These are phyloP conservation scores for Metschnikowia picachoensis DNA, from an alignment of 805 yeast genomes.

Conservation along the genomic window DNA sequence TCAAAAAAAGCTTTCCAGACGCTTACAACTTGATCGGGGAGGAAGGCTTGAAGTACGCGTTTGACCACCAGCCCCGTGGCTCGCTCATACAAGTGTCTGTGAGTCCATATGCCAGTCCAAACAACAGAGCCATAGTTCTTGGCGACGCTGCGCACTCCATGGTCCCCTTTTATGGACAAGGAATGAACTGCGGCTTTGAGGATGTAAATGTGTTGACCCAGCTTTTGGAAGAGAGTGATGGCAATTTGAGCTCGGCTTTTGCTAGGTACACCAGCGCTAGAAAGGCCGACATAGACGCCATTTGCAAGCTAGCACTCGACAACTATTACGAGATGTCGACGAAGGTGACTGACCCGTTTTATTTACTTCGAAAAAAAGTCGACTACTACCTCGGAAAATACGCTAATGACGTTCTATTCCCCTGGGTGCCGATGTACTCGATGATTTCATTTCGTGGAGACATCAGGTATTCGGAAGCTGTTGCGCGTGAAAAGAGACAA, in stretches of 20 bases:
- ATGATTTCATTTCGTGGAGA: conserved; percentile 91
- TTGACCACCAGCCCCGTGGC: conserved; percentile 63
- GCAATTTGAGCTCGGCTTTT: conserved; percentile 48
- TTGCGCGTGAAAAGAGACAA: conserved; percentile 53
- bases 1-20: conserved; percentile 63
- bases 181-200: conserved; percentile 95
- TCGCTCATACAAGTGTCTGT: conserved; percentile 71
- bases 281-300: conserved; percentile 67
- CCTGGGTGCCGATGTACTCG: conserved; percentile 83
- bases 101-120: conserved; percentile 60
- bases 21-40: conserved; percentile 67
- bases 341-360: conserved; percentile 60
- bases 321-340: conserved; percentile 88
- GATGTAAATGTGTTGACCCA: conserved; percentile 71
- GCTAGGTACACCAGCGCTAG: conserved; percentile 51
- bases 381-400: conserved; percentile 62
- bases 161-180: conserved; percentile 99
- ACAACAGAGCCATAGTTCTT: conserved; percentile 60
- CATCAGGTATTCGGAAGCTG: conserved; percentile 69
- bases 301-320: conserved; percentile 70
- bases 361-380: conserved; percentile 59
- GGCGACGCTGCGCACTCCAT: conserved; percentile 96
- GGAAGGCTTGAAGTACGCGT: conserved; percentile 47
- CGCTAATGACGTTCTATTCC: conserved; percentile 43
- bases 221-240: conserved; percentile 37